These are phyloP conservation scores for Diaporthe vexans DNA, from an alignment of 2,329 filamentous ascomycete species.

Conservation along the genomic window DNA sequence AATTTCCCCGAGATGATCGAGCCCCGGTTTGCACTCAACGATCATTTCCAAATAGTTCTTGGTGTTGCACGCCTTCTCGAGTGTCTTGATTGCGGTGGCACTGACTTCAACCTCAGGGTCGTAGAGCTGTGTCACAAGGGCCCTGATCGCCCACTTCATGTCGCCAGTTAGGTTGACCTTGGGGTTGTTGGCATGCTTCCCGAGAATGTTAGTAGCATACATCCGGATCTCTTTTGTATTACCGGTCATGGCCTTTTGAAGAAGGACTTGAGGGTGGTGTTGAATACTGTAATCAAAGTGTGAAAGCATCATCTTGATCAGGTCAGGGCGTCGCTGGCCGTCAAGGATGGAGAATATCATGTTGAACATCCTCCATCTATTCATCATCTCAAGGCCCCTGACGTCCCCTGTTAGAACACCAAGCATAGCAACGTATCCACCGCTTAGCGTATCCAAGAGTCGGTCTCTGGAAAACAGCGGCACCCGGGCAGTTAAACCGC, in stretches of 20 bases:
- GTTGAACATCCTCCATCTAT: background rate
- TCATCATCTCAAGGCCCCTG: background rate
- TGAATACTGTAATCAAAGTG: conserved; percentile 93
- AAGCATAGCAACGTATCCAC: conserved; percentile 94
- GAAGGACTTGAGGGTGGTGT: conserved; percentile 90
- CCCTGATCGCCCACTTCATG: conserved; percentile 94
- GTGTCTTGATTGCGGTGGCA: conserved; percentile 94
- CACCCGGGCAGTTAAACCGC: conserved; percentile 82
- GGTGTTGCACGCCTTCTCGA: conserved; percentile 97
- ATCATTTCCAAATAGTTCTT: conserved; percentile 94
- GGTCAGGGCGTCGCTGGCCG: conserved; percentile 88
- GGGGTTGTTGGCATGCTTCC: conserved; percentile 83
- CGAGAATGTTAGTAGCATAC: conserved; percentile 86
- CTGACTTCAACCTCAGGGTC: conserved; percentile 98
- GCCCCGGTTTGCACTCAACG: conserved; percentile 92
- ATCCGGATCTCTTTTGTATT: conserved; percentile 94
- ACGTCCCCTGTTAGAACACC: conserved; percentile 76
- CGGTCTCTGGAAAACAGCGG: conserved; percentile 91
- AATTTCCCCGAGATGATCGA: conserved; percentile 97
- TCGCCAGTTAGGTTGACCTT: conserved; percentile 63
- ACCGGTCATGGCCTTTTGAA: conserved; percentile 93
- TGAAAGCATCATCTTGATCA: conserved; percentile 88
- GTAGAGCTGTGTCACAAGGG: conserved; percentile 98
- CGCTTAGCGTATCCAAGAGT: conserved; percentile 87
- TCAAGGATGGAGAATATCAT: conserved; percentile 75